Conservation (phyloP, 768 basidiomycete genomes). For the Auricularia sp. region DNA sequence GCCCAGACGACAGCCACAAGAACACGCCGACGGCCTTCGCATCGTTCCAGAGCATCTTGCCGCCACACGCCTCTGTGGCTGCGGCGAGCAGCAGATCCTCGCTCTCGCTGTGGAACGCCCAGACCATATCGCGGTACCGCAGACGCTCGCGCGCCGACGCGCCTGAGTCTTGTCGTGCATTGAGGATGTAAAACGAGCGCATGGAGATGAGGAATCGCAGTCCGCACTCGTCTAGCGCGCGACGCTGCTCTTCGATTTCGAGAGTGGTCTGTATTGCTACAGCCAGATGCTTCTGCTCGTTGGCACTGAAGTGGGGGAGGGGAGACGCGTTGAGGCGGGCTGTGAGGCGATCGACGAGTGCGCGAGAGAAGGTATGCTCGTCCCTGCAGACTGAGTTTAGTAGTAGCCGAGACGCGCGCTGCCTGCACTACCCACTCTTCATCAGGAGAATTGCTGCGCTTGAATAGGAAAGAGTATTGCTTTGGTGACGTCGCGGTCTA, state of each 20-base stretch:
- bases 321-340: conserved; percentile 51
- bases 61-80: conserved; percentile 60
- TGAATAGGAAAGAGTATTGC: conserved; percentile 46
- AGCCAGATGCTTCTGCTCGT: conserved; percentile 75
- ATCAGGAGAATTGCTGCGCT: conserved; percentile 25
- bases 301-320: conserved; percentile 59
- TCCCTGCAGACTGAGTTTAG: conserved; percentile 18
- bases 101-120: conserved; percentile 94
- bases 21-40: conserved; percentile 79
- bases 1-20: conserved; percentile 77
- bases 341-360: conserved; percentile 50
- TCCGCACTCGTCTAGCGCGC: conserved; percentile 87
- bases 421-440: conserved; percentile 33
- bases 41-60: conserved; percentile 85
- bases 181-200: conserved; percentile 82
- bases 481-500: conserved; percentile 16
- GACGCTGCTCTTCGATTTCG: conserved; percentile 81
- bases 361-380: conserved; percentile 49
- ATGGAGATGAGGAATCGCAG: conserved; percentile 88
- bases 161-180: conserved; percentile 32
- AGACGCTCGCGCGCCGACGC: conserved; percentile 51
- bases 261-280: conserved; percentile 80
- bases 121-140: conserved; percentile 88
- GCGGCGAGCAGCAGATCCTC: conserved; percentile 73
- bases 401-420: neutral